These are phyloP conservation scores for Xylariaceae sp. DNA, from an alignment of 2,329 filamentous ascomycete genomes.

Conservation along the genomic window DNA sequence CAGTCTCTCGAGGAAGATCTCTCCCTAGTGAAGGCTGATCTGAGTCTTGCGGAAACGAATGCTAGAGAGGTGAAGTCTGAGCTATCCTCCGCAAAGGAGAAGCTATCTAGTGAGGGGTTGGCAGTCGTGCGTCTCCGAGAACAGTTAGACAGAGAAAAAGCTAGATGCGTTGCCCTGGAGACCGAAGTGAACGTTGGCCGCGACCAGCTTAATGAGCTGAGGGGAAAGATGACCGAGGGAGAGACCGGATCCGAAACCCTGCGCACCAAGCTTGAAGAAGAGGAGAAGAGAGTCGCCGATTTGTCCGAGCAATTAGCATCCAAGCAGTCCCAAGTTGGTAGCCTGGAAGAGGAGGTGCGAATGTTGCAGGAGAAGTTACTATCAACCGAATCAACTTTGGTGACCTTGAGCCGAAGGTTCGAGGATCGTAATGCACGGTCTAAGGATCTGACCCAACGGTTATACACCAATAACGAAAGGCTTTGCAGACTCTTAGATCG, in stretches of 20 bases:
- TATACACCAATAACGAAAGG: conserved; percentile 79
- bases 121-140: conserved; percentile 49
- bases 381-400: conserved; percentile 46
- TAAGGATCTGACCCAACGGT: conserved; percentile 75
- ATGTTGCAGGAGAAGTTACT: conserved; percentile 61
- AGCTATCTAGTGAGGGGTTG: conserved; percentile 47
- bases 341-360: conserved; percentile 69
- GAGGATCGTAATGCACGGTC: conserved; percentile 66
- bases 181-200: conserved; percentile 58
- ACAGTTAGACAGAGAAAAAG: conserved; percentile 46
- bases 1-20: conserved; percentile 55
- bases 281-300: conserved; percentile 63
- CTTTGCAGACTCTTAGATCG: conserved; percentile 79
- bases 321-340: conserved; percentile 68
- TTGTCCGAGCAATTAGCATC: conserved; percentile 67
- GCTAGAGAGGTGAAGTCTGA: conserved; percentile 53
- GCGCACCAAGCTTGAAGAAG: conserved; percentile 66
- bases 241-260: conserved; percentile 78
- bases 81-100: conserved; percentile 48
- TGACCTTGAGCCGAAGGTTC: conserved; percentile 50
- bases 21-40: conserved; percentile 56
- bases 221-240: conserved; percentile 69
- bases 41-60: conserved; percentile 52
- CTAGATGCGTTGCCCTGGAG: conserved; percentile 50
- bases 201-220: conserved; percentile 61